Percentiles rank a stretch among this genome's conserved stretches.
These are phyloP conservation scores for Paramyrothecium roridum DNA, from an alignment of 2,329 filamentous ascomycete genomes.

Conservation along the genomic window DNA sequence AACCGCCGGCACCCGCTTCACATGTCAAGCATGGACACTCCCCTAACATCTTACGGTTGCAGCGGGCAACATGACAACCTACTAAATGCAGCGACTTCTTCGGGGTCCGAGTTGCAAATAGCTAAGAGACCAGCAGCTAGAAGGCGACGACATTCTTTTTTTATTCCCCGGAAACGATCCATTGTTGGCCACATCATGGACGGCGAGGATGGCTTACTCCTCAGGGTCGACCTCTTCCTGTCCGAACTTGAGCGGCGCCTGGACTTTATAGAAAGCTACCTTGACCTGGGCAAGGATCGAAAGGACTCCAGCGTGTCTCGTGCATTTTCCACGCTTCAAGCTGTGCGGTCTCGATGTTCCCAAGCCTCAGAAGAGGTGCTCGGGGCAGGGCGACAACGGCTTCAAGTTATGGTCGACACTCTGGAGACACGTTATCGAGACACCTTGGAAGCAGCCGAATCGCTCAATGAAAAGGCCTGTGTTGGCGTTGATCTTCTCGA, in stretches of 20 bases:
- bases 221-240: constrained; percentile 76
- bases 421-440: constrained; percentile 86
- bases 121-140: constrained; percentile 23
- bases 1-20: constrained; percentile 4
- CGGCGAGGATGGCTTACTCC: constrained; percentile 56
- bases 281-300: constrained; percentile 78
- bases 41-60: constrained; percentile 33
- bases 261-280: constrained; percentile 84
- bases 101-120: constrained; percentile 34
- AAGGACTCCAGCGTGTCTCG: constrained; percentile 81
- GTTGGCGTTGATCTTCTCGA: constrained; percentile 86
- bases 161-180: constrained; percentile 54
- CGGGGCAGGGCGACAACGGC: constrained; percentile 77
- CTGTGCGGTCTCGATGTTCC: constrained; percentile 83
- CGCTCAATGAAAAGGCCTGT: constrained; percentile 86
- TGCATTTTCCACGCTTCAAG: constrained; percentile 81
- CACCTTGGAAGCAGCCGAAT: constrained; percentile 78
- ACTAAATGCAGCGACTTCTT: constrained; percentile 30
- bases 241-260: constrained; percentile 82
- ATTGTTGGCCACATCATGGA: constrained; percentile 61
- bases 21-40: constrained; percentile 36
- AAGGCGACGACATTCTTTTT: constrained; percentile 55
- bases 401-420: constrained; percentile 89
- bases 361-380: constrained; percentile 88
- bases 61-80: constrained; percentile 28